phyloP scores from a whole-genome alignment of 805 yeast species.

The Starmerella sp. region DNA sequence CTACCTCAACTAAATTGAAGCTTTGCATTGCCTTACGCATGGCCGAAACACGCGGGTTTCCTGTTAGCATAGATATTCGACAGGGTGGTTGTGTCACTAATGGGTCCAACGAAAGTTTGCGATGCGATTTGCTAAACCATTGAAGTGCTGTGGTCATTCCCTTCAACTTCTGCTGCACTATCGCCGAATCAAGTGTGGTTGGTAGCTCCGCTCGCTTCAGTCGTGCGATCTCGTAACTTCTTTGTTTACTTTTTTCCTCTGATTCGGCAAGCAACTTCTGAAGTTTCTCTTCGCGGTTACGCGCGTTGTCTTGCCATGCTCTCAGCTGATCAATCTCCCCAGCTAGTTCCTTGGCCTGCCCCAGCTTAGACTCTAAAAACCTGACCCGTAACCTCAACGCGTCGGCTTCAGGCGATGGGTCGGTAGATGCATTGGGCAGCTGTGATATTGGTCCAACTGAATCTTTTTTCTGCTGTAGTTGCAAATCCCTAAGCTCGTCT shows the following conservation, averaged over 20 bases:
- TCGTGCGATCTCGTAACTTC: slow-evolving; percentile 19
- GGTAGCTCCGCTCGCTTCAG: slow-evolving; percentile 12
- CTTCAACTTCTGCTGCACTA: not conserved
- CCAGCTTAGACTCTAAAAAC: slow-evolving; percentile 12
- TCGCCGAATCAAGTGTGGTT: not conserved
- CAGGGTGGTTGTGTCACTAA: not conserved
- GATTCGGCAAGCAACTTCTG: not conserved
- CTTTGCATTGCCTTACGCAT: not conserved
- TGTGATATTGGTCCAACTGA: not conserved
- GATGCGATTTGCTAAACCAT: not conserved
- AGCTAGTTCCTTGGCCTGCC: slow-evolving; percentile 9
- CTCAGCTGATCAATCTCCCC: slow-evolving; percentile 6
- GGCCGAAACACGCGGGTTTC: not conserved
- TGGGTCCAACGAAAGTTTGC: not conserved
- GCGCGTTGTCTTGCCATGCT: not conserved
- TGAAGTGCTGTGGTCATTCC: not conserved
- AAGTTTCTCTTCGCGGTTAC: not conserved
- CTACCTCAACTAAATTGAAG: not conserved
- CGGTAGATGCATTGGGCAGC: not conserved
- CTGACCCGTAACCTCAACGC: slow-evolving; percentile 3
- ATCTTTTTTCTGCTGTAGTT: not conserved
- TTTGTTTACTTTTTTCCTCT: slow-evolving; percentile 12
- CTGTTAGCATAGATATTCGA: not conserved
- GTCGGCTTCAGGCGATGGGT: not conserved
- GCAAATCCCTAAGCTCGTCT: not conserved